Percentiles rank a stretch among this genome's conserved stretches.
Conservation (phyloP, 306 rosid species). For the Phaseolus lunatus region DNA sequence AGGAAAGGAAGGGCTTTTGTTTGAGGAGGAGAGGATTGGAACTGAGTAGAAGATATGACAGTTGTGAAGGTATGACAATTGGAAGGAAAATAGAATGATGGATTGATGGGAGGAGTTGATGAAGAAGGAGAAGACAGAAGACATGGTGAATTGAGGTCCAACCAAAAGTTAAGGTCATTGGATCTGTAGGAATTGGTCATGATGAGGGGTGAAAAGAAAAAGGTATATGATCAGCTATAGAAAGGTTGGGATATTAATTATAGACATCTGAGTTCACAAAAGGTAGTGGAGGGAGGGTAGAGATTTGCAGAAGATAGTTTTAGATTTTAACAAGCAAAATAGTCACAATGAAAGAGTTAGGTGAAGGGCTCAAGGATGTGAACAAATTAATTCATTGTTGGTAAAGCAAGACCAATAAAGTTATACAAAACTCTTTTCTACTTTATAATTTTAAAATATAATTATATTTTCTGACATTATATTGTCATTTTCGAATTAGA, state of each 20-base stretch:
- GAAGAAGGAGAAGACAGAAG: slow-evolving; percentile 49
- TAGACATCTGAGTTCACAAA: slow-evolving; percentile 21
- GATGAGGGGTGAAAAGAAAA: slow-evolving; percentile 48
- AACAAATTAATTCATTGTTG: slow-evolving; percentile 63
- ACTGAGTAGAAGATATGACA: slow-evolving; percentile 36
- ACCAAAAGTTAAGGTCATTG: slow-evolving; percentile 56
- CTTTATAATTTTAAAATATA: too few species aligned
- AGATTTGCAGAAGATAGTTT: slow-evolving; percentile 48
- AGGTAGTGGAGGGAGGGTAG: slow-evolving; percentile 36
- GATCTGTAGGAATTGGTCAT: slow-evolving; percentile 71
- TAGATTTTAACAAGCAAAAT: slow-evolving; percentile 45
- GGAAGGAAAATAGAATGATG: slow-evolving; percentile 53
- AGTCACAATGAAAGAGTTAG: slow-evolving; percentile 46
- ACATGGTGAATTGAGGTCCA: slow-evolving; percentile 61
- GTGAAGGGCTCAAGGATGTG: slow-evolving; percentile 32
- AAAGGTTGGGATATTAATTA: slow-evolving; percentile 52
- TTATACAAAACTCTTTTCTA: too few species aligned
- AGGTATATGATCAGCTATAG: slow-evolving; percentile 23
- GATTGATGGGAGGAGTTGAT: slow-evolving; percentile 43
- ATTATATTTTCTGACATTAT: too few species aligned
- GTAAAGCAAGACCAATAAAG: slow-evolving; percentile 58
- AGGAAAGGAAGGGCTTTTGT: slow-evolving; percentile 78
- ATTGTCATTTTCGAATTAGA: too few species aligned
- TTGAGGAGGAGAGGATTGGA: slow-evolving; percentile 60
- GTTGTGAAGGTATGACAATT: slow-evolving; percentile 17